phyloP scores from a whole-genome alignment of 257 asterid genomes.

The Solanum etuberosum region DNA sequence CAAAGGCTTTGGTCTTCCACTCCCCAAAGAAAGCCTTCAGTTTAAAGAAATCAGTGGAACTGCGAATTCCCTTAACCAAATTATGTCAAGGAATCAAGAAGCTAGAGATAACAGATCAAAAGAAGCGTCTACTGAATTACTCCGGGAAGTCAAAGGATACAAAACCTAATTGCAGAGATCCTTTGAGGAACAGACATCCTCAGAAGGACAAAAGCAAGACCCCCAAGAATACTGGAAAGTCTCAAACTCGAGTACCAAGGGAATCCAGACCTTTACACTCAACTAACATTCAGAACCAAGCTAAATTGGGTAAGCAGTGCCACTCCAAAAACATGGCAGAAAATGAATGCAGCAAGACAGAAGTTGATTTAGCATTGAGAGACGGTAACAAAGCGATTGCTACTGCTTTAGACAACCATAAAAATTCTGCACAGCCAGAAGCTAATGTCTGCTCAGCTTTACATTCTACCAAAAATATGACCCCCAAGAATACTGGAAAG shows the following conservation, averaged over 20 bases:
- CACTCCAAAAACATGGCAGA: background rate
- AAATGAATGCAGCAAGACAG: background rate
- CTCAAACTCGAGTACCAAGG: constrained; percentile 11
- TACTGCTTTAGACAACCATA: background rate
- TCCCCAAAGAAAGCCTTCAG: constrained; percentile 54
- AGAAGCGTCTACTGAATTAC: constrained; percentile 25
- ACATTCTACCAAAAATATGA: background rate
- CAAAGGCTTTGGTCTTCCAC: constrained; percentile 60
- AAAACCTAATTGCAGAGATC: constrained; percentile 2
- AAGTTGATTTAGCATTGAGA: background rate
- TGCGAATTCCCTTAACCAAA: constrained; percentile 45
- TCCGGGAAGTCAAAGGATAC: constrained; percentile 23
- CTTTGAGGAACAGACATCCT: constrained; percentile 12
- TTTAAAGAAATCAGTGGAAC: constrained; percentile 46
- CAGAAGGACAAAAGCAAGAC: constrained; percentile 20
- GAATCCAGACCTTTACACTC: constrained; percentile 4
- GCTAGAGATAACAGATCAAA: constrained; percentile 65
- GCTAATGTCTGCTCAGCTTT: background rate
- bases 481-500: constrained; percentile 1
- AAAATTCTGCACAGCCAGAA: constrained; percentile 12
- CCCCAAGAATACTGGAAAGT: background rate
- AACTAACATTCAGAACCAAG: constrained; percentile 4
- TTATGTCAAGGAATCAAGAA: constrained; percentile 56
- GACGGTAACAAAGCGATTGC: background rate
- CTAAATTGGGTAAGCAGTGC: background rate